phyloP scores from a whole-genome alignment of 2,329 filamentous ascomycete genomes.

The Penicillium frequentans region DNA sequence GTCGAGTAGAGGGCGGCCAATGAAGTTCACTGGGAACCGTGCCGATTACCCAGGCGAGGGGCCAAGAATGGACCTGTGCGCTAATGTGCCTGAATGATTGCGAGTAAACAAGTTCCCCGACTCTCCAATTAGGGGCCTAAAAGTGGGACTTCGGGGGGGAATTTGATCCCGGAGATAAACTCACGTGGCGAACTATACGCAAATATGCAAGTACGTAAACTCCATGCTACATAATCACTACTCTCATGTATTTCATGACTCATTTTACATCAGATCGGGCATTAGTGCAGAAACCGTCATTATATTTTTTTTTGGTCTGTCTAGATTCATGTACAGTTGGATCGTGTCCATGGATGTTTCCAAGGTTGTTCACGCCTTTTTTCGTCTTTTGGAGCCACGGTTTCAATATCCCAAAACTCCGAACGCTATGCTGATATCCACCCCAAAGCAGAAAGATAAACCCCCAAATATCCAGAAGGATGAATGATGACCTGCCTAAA shows the following conservation, averaged over 20 bases:
- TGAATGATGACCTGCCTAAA: conserved; percentile 43
- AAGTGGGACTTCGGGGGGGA: conserved; percentile 12
- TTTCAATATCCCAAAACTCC: conserved; percentile 39
- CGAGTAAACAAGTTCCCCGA: background rate
- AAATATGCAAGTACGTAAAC: background rate
- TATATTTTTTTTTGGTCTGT: conserved; percentile 25
- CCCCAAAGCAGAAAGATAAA: conserved; percentile 22
- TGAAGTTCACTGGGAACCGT: conserved; percentile 4
- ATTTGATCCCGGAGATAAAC: background rate
- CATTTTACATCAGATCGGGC: background rate
- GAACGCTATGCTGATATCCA: conserved; percentile 41
- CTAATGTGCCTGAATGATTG: background rate
- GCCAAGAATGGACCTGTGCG: conserved; percentile 4
- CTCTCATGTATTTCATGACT: background rate
- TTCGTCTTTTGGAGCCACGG: conserved; percentile 23
- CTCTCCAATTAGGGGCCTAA: background rate
- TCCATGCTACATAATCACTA: background rate
- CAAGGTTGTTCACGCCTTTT: conserved; percentile 13
- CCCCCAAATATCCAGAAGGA: conserved; percentile 20
- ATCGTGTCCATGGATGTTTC: conserved; percentile 14
- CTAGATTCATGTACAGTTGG: conserved; percentile 21
- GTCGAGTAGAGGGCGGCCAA: conserved; percentile 7
- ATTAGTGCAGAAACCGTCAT: conserved; percentile 19
- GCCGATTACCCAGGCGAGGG: conserved; percentile 17
- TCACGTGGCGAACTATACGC: background rate